Evolutionary conservation across 768 basidiomycete genomes (phyloP).

Genomic region (Suillus plorans): DNA sequence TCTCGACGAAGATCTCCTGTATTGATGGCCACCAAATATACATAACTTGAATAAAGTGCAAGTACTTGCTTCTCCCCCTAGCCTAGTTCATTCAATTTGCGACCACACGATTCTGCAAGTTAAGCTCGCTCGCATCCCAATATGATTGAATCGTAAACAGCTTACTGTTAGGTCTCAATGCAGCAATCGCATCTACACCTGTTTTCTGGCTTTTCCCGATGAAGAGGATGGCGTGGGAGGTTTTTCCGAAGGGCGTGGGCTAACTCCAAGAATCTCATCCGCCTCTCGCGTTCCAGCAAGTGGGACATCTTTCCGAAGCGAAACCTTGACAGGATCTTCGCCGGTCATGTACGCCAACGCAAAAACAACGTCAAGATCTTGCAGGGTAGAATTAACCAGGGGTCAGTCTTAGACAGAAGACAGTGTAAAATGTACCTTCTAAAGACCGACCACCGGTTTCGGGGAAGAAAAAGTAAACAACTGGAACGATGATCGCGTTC

Average conservation of each 20-base stretch:
- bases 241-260: background rate
- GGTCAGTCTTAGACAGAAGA: background rate
- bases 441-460: conserved; percentile 13
- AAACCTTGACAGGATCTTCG: conserved; percentile 33
- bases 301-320: conserved; percentile 34
- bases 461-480: conserved; percentile 14
- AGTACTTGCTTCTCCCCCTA: background rate
- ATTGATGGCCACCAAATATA: background rate
- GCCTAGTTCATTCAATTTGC: background rate
- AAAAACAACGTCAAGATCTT: conserved; percentile 36
- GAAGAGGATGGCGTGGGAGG: background rate
- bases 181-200: background rate
- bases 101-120: background rate
- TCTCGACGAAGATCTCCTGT: background rate
- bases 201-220: background rate
- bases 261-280: conserved; percentile 33
- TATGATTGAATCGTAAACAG: background rate
- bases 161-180: background rate
- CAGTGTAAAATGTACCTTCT: conserved; percentile 4
- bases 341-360: conserved; percentile 34
- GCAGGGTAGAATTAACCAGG: background rate
- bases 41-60: background rate
- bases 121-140: background rate
- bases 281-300: conserved; percentile 34
- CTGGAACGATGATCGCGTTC: conserved; percentile 8